These are phyloP conservation scores for Blepharisma undulans DNA, from an alignment of 169 alveolate genomes.

Conservation along the genomic window DNA sequence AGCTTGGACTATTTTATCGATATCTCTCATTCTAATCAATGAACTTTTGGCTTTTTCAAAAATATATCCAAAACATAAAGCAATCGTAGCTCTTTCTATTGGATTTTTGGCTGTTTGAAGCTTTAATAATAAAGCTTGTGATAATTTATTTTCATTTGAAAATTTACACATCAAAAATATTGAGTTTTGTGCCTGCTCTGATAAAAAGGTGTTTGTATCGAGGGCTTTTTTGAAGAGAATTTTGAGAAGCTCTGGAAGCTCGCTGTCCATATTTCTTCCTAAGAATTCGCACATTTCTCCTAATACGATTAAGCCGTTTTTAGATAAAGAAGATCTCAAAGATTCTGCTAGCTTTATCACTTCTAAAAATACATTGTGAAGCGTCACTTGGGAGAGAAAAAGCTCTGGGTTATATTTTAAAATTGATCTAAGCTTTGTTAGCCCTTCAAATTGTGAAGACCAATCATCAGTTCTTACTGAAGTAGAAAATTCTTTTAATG, in stretches of 20 bases:
- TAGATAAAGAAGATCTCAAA: conserved; percentile 24
- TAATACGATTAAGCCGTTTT: conserved; percentile 16
- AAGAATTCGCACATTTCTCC: conserved; percentile 12
- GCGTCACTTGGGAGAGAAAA: conserved; percentile 13
- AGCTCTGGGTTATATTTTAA: conserved; percentile 12
- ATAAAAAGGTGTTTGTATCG: conserved; percentile 32
- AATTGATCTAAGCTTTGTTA: conserved; percentile 8
- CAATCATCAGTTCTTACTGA: not conserved
- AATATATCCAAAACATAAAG: conserved; percentile 13
- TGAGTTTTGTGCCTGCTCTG: conserved; percentile 27
- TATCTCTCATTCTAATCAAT: not conserved
- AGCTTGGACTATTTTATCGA: not conserved
- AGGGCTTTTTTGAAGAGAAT: conserved; percentile 19
- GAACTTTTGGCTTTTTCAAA: not conserved
- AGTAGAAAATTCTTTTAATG: not conserved
- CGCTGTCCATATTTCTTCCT: not conserved
- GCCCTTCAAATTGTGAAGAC: not conserved
- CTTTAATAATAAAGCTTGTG: not conserved
- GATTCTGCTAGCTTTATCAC: conserved; percentile 24
- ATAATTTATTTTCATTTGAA: not conserved
- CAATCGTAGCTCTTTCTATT: conserved; percentile 10
- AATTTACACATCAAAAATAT: not conserved
- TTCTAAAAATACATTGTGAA: conserved; percentile 10
- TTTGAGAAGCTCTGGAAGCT: not conserved
- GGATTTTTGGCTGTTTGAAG: not conserved